A percentile compares a stretch with the other conserved stretches of the same genome.
phyloP scores from a whole-genome alignment of 1,284 basidiomycete species.

The Sporisorium graminicola region DNA sequence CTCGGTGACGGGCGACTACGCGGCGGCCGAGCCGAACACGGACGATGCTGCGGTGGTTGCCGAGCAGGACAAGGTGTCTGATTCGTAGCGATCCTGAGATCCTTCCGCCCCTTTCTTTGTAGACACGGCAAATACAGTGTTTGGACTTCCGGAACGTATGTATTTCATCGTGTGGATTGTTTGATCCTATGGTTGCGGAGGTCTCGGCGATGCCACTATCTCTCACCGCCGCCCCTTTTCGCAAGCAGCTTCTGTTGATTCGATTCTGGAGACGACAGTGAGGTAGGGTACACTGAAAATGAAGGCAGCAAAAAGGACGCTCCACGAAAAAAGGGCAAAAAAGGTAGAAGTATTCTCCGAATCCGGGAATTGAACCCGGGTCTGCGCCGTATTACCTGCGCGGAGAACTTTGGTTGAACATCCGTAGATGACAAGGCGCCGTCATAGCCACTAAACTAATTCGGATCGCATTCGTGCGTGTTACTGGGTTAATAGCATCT shows the following conservation, averaged over 20 bases:
- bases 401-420: constrained; percentile 30
- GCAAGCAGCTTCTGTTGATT: no score
- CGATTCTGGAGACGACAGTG: no score
- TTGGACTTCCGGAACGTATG: background rate
- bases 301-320: background rate
- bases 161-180: background rate
- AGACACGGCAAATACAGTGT: no score
- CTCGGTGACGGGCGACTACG: background rate
- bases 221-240: no score
- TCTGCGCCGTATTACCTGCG: constrained; percentile 51
- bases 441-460: constrained; percentile 63
- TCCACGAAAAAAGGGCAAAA: background rate
- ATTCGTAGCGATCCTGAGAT: constrained; percentile 3
- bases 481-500: no score
- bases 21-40: background rate
- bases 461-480: constrained; percentile 34
- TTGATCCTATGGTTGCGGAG: no score
- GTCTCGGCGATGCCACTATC: no score
- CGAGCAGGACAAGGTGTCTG: background rate
- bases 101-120: no score
- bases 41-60: background rate
- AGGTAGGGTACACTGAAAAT: no score
- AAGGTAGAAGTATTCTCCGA: constrained; percentile 33
- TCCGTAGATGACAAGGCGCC: constrained; percentile 53
- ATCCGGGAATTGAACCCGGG: constrained; percentile 60